These are phyloP conservation scores for Cylindrotheca fusiformis DNA, from an alignment of 108 stramenopile genomes.

Conservation along the genomic window DNA sequence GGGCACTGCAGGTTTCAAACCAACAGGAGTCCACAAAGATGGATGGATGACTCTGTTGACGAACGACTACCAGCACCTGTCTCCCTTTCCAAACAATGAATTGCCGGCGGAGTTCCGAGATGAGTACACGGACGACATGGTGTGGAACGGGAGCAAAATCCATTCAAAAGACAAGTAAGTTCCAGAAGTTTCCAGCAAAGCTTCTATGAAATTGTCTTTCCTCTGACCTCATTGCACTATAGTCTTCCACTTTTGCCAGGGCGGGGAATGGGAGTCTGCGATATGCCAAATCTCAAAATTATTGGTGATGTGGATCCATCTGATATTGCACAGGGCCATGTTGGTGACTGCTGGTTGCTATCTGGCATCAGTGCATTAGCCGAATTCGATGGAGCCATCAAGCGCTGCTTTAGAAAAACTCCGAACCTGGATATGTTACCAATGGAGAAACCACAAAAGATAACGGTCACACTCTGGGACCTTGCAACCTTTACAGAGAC, in stretches of 20 bases:
- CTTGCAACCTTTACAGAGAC: constrained; percentile 37
- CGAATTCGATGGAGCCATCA: constrained; percentile 52
- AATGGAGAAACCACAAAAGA: constrained; percentile 30
- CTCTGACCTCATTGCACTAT: neutral
- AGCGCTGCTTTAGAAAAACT: constrained; percentile 38
- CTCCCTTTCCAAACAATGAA: constrained; percentile 21
- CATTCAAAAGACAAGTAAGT: constrained; percentile 11
- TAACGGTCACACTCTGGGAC: constrained; percentile 35
- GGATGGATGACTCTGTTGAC: constrained; percentile 21
- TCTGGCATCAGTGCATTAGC: constrained; percentile 39
- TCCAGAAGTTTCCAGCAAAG: neutral
- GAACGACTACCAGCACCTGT: constrained; percentile 15
- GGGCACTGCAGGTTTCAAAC: constrained; percentile 9
- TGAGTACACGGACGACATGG: constrained; percentile 18
- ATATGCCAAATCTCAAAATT: constrained; percentile 32
- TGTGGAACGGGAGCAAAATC: constrained; percentile 18
- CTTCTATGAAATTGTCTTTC: neutral
- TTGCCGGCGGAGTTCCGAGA: constrained; percentile 12
- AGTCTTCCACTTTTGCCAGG: constrained; percentile 34
- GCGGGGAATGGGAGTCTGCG: constrained; percentile 45
- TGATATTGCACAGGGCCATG: constrained; percentile 40
- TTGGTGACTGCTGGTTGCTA: constrained; percentile 48
- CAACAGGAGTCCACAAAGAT: constrained; percentile 4
- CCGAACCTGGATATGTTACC: constrained; percentile 27
- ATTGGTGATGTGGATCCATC: constrained; percentile 42